Conservation (phyloP, 2,329 filamentous ascomycete genomes). For the Hymenoscyphus albidus region DNA sequence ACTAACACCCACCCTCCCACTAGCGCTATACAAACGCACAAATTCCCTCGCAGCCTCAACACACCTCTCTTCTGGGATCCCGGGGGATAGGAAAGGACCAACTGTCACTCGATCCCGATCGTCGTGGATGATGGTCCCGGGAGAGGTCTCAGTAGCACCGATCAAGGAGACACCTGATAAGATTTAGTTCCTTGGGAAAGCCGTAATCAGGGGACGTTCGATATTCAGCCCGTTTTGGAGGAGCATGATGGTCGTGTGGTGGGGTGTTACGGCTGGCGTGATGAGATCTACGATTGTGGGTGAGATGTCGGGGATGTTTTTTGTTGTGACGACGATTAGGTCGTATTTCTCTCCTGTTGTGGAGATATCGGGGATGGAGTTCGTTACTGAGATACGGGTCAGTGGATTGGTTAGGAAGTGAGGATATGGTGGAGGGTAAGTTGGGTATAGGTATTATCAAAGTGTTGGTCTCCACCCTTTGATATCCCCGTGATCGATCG, state of each 20-base stretch:
- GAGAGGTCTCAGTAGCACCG: constrained; percentile 22
- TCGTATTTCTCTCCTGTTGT: constrained; percentile 20
- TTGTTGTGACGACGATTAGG: constrained; percentile 29
- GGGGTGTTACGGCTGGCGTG: constrained; percentile 25
- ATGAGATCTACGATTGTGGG: constrained; percentile 36
- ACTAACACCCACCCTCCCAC: constrained; percentile 21
- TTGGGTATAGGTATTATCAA: constrained; percentile 14
- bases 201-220: constrained; percentile 25
- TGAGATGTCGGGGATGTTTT: constrained; percentile 27
- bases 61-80: constrained; percentile 13
- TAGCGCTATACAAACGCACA: constrained; percentile 24
- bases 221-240: constrained; percentile 33
- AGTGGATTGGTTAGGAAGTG: background rate
- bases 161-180: constrained; percentile 30
- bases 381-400: constrained; percentile 3
- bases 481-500: constrained; percentile 26
- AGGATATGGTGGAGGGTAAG: background rate
- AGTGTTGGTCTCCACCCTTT: constrained; percentile 25
- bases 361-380: constrained; percentile 12
- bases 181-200: constrained; percentile 26
- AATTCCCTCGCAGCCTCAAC: constrained; percentile 22
- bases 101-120: constrained; percentile 24
- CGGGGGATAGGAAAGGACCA: constrained; percentile 21
- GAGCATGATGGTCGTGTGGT: constrained; percentile 25
- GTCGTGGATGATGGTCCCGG: constrained; percentile 26